Evolutionary conservation across 1,284 basidiomycete genomes (phyloP).

Genomic region (Ceratobasidium sp.): DNA sequence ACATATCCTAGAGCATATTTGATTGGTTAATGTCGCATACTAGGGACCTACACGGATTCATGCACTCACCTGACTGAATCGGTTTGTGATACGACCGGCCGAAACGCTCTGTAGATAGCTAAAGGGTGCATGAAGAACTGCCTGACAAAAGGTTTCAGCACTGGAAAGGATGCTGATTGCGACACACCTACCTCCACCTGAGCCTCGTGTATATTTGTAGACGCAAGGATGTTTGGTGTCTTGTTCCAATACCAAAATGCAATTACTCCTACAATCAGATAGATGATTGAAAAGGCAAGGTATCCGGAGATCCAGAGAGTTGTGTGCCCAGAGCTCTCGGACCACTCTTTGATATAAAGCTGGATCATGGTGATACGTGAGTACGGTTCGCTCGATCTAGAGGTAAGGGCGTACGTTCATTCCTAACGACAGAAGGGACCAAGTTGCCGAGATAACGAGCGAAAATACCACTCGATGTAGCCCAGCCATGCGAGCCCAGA

Average conservation of each 20-base stretch:
- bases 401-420: neutral
- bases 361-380: neutral
- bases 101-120: constrained; percentile 7
- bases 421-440: neutral
- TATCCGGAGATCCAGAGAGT: constrained; percentile 2
- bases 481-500: constrained; percentile 15
- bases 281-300: neutral
- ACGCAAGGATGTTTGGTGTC: neutral
- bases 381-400: neutral
- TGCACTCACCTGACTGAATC: constrained; percentile 23
- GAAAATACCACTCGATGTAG: neutral
- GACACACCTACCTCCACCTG: neutral
- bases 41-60: no score
- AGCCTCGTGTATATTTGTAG: constrained; percentile 2
- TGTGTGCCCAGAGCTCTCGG: neutral
- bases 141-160: no score
- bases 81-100: neutral
- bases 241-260: neutral
- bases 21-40: neutral
- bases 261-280: neutral
- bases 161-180: no score
- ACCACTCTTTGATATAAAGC: constrained; percentile 16
- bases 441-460: neutral
- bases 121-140: neutral
- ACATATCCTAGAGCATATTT: neutral